phyloP scores from a whole-genome alignment of 1,139 yeast genomes.

The Candida sp. region DNA sequence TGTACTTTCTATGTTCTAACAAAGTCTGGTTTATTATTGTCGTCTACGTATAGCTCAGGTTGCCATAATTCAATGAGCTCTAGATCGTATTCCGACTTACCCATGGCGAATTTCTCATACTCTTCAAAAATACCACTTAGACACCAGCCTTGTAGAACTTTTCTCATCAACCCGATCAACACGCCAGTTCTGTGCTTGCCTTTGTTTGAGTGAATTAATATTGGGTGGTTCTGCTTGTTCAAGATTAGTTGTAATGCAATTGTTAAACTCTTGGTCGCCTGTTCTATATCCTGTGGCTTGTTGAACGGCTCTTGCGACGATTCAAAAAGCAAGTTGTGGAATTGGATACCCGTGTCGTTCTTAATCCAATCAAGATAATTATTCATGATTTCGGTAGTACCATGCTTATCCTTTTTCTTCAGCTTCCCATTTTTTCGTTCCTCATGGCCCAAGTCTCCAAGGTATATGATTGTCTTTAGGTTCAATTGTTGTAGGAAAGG shows the following conservation, averaged over 20 bases:
- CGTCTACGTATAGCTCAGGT: conserved; percentile 43
- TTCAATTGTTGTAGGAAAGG: conserved; percentile 74
- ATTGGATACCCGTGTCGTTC: conserved; percentile 51
- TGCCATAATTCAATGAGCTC: conserved; percentile 61
- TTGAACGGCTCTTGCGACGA: conserved; percentile 79
- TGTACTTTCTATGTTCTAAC: conserved; percentile 22
- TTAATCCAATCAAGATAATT: conserved; percentile 69
- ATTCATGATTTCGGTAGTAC: conserved; percentile 41
- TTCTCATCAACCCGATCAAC: conserved; percentile 85
- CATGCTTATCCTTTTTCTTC: conserved; percentile 29
- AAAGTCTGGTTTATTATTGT: conserved; percentile 39
- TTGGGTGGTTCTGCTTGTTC: conserved; percentile 80
- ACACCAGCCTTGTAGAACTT: conserved; percentile 90
- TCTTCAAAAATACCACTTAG: conserved; percentile 93
- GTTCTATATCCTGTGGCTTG: conserved; percentile 46
- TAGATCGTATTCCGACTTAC: conserved; percentile 90
- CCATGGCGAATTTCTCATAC: conserved; percentile 90
- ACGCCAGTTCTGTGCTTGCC: conserved; percentile 97
- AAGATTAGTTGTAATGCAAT: conserved; percentile 66
- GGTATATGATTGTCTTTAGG: conserved; percentile 78
- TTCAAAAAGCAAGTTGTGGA: conserved; percentile 67
- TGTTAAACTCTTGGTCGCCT: conserved; percentile 53
- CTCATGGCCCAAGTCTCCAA: conserved; percentile 67
- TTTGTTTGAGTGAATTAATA: conserved; percentile 89
- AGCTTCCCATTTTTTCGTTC: conserved; percentile 39